Evolutionary conservation across 768 basidiomycete species (phyloP).

Genomic region (Dacryopinax spathularia): DNA sequence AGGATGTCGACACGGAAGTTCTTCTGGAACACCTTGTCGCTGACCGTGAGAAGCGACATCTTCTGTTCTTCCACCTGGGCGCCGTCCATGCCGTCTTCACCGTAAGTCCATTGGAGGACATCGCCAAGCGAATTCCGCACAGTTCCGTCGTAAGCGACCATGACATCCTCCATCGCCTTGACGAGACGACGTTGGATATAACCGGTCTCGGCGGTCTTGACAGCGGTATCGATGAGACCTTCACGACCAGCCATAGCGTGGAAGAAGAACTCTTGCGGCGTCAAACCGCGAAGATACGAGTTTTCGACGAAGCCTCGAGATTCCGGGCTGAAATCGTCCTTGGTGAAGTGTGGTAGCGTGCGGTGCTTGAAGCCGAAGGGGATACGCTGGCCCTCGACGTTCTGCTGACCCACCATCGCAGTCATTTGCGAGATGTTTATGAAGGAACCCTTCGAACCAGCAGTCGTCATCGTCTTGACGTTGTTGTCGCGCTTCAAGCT

Average conservation of each 20-base stretch:
- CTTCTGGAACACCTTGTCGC: constrained; percentile 70
- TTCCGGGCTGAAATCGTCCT: constrained; percentile 97
- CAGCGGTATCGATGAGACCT: constrained; percentile 96
- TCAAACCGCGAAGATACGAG: constrained; percentile 89
- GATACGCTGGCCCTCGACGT: constrained; percentile 94
- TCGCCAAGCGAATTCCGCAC: constrained; percentile 95
- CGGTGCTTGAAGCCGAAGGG: constrained; percentile 97
- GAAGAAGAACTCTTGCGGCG: constrained; percentile 99
- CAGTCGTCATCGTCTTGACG: constrained; percentile 99
- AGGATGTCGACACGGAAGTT: constrained; percentile 84
- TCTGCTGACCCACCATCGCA: constrained; percentile 96
- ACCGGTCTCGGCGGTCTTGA: constrained; percentile 98
- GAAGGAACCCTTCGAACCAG: constrained; percentile 95
- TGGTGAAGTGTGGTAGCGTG: constrained; percentile 90
- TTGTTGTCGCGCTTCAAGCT: constrained; percentile 98
- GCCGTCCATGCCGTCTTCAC: constrained; percentile 98
- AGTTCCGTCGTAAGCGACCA: constrained; percentile 95
- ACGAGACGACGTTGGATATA: constrained; percentile 97
- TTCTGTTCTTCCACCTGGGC: constrained; percentile 93
- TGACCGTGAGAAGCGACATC: constrained; percentile 77
- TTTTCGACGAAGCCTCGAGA: constrained; percentile 98
- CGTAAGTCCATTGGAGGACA: constrained; percentile 90
- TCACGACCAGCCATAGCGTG: constrained; percentile 99
- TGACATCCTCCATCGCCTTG: constrained; percentile 94
- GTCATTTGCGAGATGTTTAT: constrained; percentile 99